A percentile compares a stretch with the other conserved stretches of the same genome.
These are phyloP conservation scores for Pugionium cornutum DNA, from an alignment of 345 rosid genomes.

Conservation along the genomic window DNA sequence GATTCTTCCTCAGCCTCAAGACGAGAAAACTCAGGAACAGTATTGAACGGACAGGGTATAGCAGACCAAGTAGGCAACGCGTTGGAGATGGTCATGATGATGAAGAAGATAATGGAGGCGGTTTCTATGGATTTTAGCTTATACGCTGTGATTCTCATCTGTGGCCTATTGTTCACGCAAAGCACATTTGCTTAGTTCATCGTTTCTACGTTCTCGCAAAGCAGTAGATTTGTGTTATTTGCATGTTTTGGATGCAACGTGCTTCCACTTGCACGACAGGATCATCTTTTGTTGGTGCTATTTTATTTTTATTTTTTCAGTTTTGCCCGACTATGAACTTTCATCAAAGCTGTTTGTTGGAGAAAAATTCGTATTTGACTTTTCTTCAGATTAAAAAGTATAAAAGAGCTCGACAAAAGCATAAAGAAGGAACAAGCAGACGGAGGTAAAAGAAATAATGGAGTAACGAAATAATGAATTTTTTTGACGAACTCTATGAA, in stretches of 20 bases:
- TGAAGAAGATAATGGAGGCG: slow-evolving; percentile 68
- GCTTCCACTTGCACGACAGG: slow-evolving; percentile 11
- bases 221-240: slow-evolving; percentile 1
- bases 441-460: no score
- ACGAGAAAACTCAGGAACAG: slow-evolving; percentile 38
- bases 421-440: no score
- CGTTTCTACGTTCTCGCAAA: not conserved
- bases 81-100: slow-evolving; percentile 60
- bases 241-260: not conserved
- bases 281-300: not conserved
- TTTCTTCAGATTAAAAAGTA: no score
- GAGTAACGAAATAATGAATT: no score
- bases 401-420: no score
- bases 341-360: not conserved
- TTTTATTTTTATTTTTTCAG: not conserved
- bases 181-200: slow-evolving; percentile 24
- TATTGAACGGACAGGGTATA: slow-evolving; percentile 46
- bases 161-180: slow-evolving; percentile 53
- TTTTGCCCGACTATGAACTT: not conserved
- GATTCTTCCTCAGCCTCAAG: slow-evolving; percentile 25
- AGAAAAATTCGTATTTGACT: no score
- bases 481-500: no score
- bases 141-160: slow-evolving; percentile 54
- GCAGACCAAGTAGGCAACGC: slow-evolving; percentile 61
- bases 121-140: slow-evolving; percentile 68